A percentile compares a stretch with the other conserved stretches of the same genome.
phyloP scores from a whole-genome alignment of 129 eudicot species.

The Heracleum sosnowskyi region DNA sequence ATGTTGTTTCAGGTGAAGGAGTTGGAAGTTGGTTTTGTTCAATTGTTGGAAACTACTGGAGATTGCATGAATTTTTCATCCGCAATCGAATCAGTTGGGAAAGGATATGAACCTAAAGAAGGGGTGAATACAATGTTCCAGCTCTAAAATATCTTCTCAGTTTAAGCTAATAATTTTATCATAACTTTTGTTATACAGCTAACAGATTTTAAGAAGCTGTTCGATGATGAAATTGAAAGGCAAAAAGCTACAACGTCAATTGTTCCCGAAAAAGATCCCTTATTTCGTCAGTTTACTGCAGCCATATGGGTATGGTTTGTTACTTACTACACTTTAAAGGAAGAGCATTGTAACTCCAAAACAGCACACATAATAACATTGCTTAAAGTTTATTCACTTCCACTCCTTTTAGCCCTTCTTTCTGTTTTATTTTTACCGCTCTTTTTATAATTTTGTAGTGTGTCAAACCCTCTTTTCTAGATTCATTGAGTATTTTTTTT shows the following conservation, averaged over 20 bases:
- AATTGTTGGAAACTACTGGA: slow-evolving; percentile 31
- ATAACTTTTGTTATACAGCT: slow-evolving; percentile 32
- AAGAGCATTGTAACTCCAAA: neutral
- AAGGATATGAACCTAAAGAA: slow-evolving; percentile 40
- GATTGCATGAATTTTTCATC: slow-evolving; percentile 31
- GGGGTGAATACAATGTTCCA: slow-evolving; percentile 34
- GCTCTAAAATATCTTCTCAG: neutral
- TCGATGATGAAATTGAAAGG: slow-evolving; percentile 52
- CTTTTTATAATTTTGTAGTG: neutral
- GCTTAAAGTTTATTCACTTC: neutral
- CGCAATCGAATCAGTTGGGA: slow-evolving; percentile 30
- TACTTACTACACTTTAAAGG: neutral
- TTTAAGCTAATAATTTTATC: neutral
- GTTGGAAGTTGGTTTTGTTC: slow-evolving; percentile 37
- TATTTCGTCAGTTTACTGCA: slow-evolving; percentile 72
- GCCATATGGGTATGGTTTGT: slow-evolving; percentile 69
- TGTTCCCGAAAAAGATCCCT: slow-evolving; percentile 36
- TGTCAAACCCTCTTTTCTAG: neutral
- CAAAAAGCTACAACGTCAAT: slow-evolving; percentile 38
- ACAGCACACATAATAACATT: neutral
- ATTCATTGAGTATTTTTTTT: neutral
- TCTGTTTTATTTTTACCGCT: neutral
- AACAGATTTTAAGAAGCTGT: slow-evolving; percentile 62
- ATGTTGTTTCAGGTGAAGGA: slow-evolving; percentile 38
- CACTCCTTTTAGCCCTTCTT: neutral